Conservation (phyloP, 495 filamentous ascomycete genomes). For the Penicillium nucicola region DNA sequence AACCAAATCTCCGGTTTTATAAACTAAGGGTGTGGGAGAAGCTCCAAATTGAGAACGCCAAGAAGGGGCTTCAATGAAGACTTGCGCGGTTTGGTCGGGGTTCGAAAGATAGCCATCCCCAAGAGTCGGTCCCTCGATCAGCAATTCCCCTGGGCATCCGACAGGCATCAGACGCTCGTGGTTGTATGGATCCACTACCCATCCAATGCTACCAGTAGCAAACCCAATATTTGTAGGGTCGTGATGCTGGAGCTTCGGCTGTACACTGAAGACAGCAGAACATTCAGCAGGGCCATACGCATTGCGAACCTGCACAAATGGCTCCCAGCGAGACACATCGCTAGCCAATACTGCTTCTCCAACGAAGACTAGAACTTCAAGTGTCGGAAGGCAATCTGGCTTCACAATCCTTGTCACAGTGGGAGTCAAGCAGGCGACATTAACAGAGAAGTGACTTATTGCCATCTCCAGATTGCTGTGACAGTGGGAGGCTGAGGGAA, state of each 20-base stretch:
- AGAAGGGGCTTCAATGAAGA: background rate
- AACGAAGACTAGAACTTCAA: constrained; percentile 38
- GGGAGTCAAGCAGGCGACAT: constrained; percentile 33
- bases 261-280: constrained; percentile 20
- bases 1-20: background rate
- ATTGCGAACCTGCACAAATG: constrained; percentile 34
- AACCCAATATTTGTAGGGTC: background rate
- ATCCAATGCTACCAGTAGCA: background rate
- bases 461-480: constrained; percentile 2
- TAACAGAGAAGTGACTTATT: constrained; percentile 22
- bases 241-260: constrained; percentile 4
- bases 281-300: constrained; percentile 51
- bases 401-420: constrained; percentile 33
- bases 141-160: background rate
- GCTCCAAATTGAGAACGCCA: background rate
- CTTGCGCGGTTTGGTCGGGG: background rate
- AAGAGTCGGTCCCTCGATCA: background rate
- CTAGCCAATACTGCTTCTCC: constrained; percentile 35
- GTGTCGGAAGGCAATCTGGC: constrained; percentile 31
- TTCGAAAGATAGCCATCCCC: background rate
- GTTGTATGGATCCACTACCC: background rate
- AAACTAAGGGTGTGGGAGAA: background rate
- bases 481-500: constrained; percentile 21
- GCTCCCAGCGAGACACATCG: constrained; percentile 25
- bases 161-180: background rate